Conservation (phyloP, 352 stramenopile genomes). For the Phytopythium delawarense region DNA sequence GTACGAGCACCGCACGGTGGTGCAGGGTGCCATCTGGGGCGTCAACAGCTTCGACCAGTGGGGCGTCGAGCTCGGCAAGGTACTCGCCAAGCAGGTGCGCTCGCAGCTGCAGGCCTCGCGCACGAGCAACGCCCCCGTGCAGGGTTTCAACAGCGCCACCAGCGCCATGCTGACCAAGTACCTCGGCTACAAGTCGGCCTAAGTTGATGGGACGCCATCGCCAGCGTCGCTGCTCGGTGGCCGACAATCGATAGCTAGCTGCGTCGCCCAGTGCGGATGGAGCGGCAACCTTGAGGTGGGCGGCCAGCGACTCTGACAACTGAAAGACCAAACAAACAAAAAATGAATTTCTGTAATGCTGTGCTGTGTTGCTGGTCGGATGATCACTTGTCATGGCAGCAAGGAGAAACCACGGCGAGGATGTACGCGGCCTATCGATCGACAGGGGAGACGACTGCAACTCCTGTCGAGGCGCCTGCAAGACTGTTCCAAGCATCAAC, state of each 20-base stretch:
- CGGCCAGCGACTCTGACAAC: no score
- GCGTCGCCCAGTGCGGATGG: not conserved
- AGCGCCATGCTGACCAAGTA: constrained; percentile 92
- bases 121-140: constrained; percentile 64
- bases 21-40: constrained; percentile 98
- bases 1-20: constrained; percentile 97
- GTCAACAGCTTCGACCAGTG: constrained; percentile 99
- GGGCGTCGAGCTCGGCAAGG: constrained; percentile 98
- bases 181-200: constrained; percentile 70
- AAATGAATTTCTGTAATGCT: no score
- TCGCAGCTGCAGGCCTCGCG: constrained; percentile 83
- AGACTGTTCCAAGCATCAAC: no score
- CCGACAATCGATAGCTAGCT: not conserved
- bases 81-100: constrained; percentile 95
- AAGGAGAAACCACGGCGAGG: no score
- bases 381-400: no score
- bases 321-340: no score
- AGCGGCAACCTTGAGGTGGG: not conserved
- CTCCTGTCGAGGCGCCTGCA: no score
- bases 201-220: constrained; percentile 8
- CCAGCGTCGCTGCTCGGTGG: not conserved
- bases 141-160: constrained; percentile 95
- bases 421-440: no score
- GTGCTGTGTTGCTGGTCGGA: no score
- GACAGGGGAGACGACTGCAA: no score